Evolutionary conservation across 257 asterid genomes (phyloP), one percentile per base, ranked within the genome.

Genomic region (Nicotiana paniculata): DNA sequence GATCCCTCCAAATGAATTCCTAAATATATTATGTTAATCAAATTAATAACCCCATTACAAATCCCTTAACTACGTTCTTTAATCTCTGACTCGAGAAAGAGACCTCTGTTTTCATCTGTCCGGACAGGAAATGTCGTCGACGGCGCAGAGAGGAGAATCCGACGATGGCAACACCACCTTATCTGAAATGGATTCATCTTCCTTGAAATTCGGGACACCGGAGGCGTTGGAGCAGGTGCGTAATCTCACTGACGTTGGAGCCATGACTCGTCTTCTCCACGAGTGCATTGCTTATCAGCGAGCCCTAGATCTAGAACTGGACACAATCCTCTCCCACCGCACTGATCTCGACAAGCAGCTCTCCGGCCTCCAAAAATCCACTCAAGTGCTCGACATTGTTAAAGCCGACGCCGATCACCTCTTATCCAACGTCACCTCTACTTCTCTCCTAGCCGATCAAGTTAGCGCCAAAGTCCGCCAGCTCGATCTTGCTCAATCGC

Each of bases 211-310:
- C 85, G 98, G 96, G 58, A 88, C 92, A 13, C 82, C 89, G 26
- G 93, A 90, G 59, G 95, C 96, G 10, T 83, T 93, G 28, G 90
- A 89, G n/a, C 89, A 87, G 65, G 92, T 92, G 48, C 92, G 90
- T 30, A 90, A 88, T 57, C 95, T 95, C 62, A 93, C 98, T 5
- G 98, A 92, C 76, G 98, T 93, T 0, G 98, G 98, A 46, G 92
- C 95, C 63, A 90, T 92, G 97, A 93, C 98, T 18, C 92, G 97
- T 55, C 94, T 91, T 86, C 97, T 95, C 86, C 97, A 96, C 30
- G 95, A 94, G 81, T 93, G 97, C 94, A 92, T 92, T 5, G 98
- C 98, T 81, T 94, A 93, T 90, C 99, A 93, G 82, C 90, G 97
- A 6, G 92, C 90, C 83, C 87, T 93, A 51, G 98, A 92, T 89